These are phyloP conservation scores for Melaleuca alternifolia DNA, from an alignment of 345 rosid species.

Conservation along the genomic window DNA sequence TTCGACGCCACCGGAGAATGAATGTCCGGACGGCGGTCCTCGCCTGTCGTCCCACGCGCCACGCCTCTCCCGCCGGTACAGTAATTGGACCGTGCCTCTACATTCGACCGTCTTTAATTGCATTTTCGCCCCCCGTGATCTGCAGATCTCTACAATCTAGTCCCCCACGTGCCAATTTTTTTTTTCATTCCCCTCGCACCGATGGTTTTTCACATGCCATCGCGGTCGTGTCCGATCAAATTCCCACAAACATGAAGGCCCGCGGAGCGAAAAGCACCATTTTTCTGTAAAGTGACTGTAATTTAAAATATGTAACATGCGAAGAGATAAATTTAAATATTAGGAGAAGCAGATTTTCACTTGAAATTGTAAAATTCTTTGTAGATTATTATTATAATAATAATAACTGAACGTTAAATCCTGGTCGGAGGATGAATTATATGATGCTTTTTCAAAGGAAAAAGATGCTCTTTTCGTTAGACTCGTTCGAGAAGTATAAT, in stretches of 20 bases:
- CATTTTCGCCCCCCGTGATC: neutral
- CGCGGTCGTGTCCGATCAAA: neutral
- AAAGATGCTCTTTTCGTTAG: neutral
- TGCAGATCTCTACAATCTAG: neutral
- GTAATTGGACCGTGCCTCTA: neutral
- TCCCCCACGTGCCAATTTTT: neutral
- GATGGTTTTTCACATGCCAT: neutral
- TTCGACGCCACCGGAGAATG: neutral
- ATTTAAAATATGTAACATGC: accelerated
- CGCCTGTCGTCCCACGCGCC: neutral
- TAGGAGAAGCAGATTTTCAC: too few relatives aligned
- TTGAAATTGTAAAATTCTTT: too few relatives aligned
- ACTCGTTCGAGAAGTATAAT: neutral
- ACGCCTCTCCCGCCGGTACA: neutral
- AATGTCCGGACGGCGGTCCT: neutral
- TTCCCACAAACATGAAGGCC: neutral
- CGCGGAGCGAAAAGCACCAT: neutral
- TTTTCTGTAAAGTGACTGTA: neutral
- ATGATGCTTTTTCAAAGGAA: neutral
- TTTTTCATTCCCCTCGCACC: neutral
- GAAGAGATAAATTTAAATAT: neutral
- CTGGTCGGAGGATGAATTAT: neutral
- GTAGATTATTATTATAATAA: too few relatives aligned
- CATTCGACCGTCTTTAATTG: neutral
- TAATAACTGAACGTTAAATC: too few relatives aligned